Evolutionary conservation across 2,329 filamentous ascomycete genomes (phyloP).

Genomic region (Hortaea werneckii): DNA sequence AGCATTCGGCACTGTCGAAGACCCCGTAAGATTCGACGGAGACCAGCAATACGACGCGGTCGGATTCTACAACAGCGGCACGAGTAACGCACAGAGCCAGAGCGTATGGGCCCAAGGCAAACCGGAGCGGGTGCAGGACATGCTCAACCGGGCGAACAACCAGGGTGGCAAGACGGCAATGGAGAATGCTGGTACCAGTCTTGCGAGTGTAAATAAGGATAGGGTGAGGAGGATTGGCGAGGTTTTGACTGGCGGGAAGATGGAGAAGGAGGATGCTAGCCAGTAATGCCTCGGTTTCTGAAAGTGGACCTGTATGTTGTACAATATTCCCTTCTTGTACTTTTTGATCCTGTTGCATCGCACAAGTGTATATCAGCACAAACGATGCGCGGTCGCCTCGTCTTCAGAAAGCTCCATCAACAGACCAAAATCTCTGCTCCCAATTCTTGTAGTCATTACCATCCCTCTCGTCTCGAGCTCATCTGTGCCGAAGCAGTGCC

Average conservation of each 20-base stretch:
- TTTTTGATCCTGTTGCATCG: too few relatives aligned
- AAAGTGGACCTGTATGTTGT: neutral
- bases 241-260: conserved; percentile 57
- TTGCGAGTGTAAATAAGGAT: conserved; percentile 40
- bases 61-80: neutral
- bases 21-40: conserved; percentile 27
- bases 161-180: conserved; percentile 27
- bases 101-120: conserved; percentile 41
- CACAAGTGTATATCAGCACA: too few relatives aligned
- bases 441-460: too few relatives aligned
- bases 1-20: conserved; percentile 57
- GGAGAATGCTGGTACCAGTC: conserved; percentile 21
- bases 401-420: too few relatives aligned
- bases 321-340: too few relatives aligned
- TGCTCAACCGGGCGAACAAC: conserved; percentile 29
- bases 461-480: too few relatives aligned
- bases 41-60: conserved; percentile 1
- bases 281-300: neutral
- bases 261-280: conserved; percentile 21
- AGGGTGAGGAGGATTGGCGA: conserved; percentile 56
- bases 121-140: conserved; percentile 38
- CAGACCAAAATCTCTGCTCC: too few relatives aligned
- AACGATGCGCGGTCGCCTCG: too few relatives aligned
- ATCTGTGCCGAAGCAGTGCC: too few relatives aligned
- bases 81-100: neutral